phyloP scores from a whole-genome alignment of 2,329 filamentous ascomycete species.

The Botrytis tulipae region DNA sequence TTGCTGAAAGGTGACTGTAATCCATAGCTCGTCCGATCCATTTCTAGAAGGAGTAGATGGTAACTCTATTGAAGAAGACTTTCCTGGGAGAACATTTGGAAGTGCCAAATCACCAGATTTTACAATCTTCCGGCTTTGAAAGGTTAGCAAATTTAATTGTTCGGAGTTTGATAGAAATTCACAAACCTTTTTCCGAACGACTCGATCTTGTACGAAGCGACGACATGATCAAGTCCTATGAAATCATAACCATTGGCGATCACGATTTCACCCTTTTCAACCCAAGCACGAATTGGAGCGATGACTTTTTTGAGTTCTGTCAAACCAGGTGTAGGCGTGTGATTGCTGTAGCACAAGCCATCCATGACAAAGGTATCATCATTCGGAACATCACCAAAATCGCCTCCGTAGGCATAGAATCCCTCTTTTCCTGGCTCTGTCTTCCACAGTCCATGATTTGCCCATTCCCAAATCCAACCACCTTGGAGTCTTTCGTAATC shows the following conservation, averaged over 20 bases:
- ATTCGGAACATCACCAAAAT: slow-evolving; percentile 60
- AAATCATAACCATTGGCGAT: slow-evolving; percentile 53
- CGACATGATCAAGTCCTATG: slow-evolving; percentile 49
- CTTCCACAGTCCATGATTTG: slow-evolving; percentile 55
- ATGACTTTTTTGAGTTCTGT: slow-evolving; percentile 57
- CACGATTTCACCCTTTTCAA: slow-evolving; percentile 39
- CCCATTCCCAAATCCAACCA: slow-evolving; percentile 63
- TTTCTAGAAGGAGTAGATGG: slow-evolving; percentile 22
- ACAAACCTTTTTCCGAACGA: slow-evolving; percentile 44
- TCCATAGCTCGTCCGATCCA: slow-evolving; percentile 10
- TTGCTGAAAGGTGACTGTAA: slow-evolving; percentile 41
- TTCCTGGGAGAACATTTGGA: slow-evolving; percentile 42
- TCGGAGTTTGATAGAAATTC: neutral
- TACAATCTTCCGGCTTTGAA: slow-evolving; percentile 34
- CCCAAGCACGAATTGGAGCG: slow-evolving; percentile 50
- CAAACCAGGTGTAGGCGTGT: slow-evolving; percentile 56
- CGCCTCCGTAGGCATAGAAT: slow-evolving; percentile 60
- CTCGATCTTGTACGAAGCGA: slow-evolving; percentile 47
- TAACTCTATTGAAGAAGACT: neutral
- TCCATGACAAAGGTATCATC: slow-evolving; percentile 63
- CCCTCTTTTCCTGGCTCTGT: slow-evolving; percentile 43
- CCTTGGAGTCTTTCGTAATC: slow-evolving; percentile 33
- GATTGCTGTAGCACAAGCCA: slow-evolving; percentile 53
- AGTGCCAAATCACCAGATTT: slow-evolving; percentile 43
- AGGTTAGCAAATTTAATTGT: slow-evolving; percentile 18